Evolutionary conservation across 306 rosid genomes (phyloP), one percentile per base, ranked within the genome.

Genomic region (Pyrus communis): DNA sequence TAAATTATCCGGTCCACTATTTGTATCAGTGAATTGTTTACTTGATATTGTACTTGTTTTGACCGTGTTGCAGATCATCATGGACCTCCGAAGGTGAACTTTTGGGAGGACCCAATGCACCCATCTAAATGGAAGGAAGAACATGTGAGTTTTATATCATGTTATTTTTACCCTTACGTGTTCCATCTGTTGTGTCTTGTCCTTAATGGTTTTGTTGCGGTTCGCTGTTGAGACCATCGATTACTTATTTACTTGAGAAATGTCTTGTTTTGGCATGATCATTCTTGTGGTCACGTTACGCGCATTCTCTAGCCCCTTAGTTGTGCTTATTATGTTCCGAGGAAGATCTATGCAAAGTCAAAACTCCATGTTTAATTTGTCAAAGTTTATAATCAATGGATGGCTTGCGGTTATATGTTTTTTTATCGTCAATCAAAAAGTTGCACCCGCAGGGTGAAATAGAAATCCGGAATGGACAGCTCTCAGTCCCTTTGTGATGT

Each of bases 61-160:
- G 69, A 64, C 45, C 28, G 23, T 75, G 19, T 65, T 81, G 84
- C 88, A 88, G 95, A 87, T 74, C 88, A 82, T 49, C 91, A 87
- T 71, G 88, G 86, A 78, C 80, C 97, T 79, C 84, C 84, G 30
- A 91, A 78, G 89, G 93, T 87, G 85, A 89, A 86, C 84, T 80
- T 80, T 77, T 91, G 93, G 92, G 59, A 89, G 79, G 92, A 85
- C 70, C 93, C 92, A 9, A 2, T 82, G 80, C 73, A 58, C 76
- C 97, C 97, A 33, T 84, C 93, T 11, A 87, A 82, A 72, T 91
- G 97, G 97, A 91, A 86, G 78, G 76, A 86, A 85, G 93, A 89
- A 58, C 97, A 89, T 17, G 91, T 86, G 70, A 86, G 88, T 70
- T 51, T 51, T 49, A 10, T 60, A 51, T 31, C 45, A 42, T 9